Percentiles rank a stretch among this genome's conserved stretches.
Conservation (phyloP, 306 rosid genomes). For the Medicago ruthenica region DNA sequence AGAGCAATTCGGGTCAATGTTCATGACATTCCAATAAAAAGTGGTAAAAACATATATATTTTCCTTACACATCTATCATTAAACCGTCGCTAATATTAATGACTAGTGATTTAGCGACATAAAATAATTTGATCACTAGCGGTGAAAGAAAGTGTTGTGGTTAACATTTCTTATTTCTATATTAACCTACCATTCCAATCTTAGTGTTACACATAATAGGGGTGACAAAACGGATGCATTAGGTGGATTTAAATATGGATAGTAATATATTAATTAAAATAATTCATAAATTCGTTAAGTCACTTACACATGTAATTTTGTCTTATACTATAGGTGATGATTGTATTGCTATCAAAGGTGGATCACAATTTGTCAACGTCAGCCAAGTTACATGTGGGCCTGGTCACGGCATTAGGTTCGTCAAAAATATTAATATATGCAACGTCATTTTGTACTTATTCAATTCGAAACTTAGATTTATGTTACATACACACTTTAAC, state of each 20-base stretch:
- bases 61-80: background rate
- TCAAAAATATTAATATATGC: background rate
- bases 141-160: background rate
- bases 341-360: constrained; percentile 54
- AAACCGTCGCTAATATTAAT: too few relatives aligned
- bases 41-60: background rate
- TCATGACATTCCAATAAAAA: background rate
- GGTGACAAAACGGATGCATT: too few relatives aligned
- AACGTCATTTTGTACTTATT: too few relatives aligned
- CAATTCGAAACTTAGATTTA: background rate
- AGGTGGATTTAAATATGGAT: too few relatives aligned
- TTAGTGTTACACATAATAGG: background rate
- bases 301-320: too few relatives aligned
- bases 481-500: background rate
- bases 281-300: too few relatives aligned
- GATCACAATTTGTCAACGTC: constrained; percentile 21
- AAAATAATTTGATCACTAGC: too few relatives aligned
- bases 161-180: background rate
- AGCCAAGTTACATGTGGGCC: constrained; percentile 54
- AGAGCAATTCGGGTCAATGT: constrained; percentile 4
- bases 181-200: background rate
- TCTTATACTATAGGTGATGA: constrained; percentile 53
- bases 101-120: background rate
- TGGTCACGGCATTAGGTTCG: constrained; percentile 66
- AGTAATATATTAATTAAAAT: too few relatives aligned